Evolutionary conservation across 2,329 filamentous ascomycete genomes (phyloP), one percentile per base, ranked within the genome.

Genomic region (Zasmidium cellare): DNA sequence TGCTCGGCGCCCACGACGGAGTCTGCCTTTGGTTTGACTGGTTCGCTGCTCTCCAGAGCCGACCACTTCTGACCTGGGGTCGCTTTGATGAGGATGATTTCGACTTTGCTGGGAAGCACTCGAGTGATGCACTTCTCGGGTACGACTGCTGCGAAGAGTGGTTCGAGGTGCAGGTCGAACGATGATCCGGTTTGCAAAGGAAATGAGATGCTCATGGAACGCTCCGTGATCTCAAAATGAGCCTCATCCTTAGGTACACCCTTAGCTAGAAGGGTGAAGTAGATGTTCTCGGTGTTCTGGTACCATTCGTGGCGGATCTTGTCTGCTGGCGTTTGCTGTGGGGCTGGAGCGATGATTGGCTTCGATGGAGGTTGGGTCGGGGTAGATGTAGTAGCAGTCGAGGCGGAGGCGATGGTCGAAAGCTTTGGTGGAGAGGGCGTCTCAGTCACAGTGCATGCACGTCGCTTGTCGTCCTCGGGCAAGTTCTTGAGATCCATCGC

Each of bases 61-160:
- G 80, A 73, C 91, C 91, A 94, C 71, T 90, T 92, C 51, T 81
- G 75, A 6, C 87, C 88, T 0, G 83, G 74, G 1, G 73, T 79
- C 44, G 80, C 77, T 74, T 96, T 96, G 60, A 81, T 81, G 16
- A 96, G 81, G 11, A 78, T 82, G 38, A 96, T 77, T 72, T 96
- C 92, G 54, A 96, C 81, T 72, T 96, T 96, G 68, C 86, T 91
- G 1, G 88, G 81, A 45, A 89, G 87, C 54, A 96, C 83, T 1
- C 80, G 82, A 65, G 79, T 84, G 46, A 80, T 87, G 19, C 85
- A 91, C 28, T 80, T 74, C 1, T 79, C 68, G 0, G 84, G 74
- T 53, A 90, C 82, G 66, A 96, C 86, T 9, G 81, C 72, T 14
- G 82, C 84, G 72, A 82, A 91, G 2, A 93, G 83, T 5, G 89